Percentiles rank a stretch among this genome's conserved stretches.
Conservation (phyloP, 2,329 filamentous ascomycete species). For the Cladosporium phlei region DNA sequence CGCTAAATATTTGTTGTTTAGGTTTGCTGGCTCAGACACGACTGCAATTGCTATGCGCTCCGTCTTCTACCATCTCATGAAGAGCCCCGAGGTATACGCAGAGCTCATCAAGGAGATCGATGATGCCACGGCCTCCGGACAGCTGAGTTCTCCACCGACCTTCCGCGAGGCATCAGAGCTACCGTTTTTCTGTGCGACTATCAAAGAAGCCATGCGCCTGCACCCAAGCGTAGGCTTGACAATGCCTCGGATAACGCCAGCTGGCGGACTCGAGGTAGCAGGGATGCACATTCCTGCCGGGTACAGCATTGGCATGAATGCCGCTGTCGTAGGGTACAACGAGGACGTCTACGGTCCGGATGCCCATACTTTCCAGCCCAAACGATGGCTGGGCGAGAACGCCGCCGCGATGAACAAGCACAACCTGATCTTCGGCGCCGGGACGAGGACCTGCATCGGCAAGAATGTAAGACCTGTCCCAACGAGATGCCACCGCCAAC, state of each 20-base stretch:
- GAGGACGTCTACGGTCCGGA: conserved; percentile 29
- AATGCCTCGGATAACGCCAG: conserved; percentile 36
- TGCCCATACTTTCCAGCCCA: conserved; percentile 26
- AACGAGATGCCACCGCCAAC: too few relatives aligned
- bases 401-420: not conserved
- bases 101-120: conserved; percentile 35
- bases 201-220: conserved; percentile 40
- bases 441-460: not conserved
- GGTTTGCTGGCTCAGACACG: conserved; percentile 38
- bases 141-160: conserved; percentile 24
- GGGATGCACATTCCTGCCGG: conserved; percentile 28
- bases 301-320: conserved; percentile 28
- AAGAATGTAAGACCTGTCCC: not conserved
- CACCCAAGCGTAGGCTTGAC: conserved; percentile 40
- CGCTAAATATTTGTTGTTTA: not conserved
- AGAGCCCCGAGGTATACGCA: conserved; percentile 27
- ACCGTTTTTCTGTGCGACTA: conserved; percentile 38
- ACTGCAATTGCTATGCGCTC: conserved; percentile 37
- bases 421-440: not conserved
- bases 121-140: conserved; percentile 18
- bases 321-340: conserved; percentile 31
- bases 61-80: conserved; percentile 36
- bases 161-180: not conserved
- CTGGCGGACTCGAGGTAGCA: conserved; percentile 34
- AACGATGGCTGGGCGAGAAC: conserved; percentile 28